Evolutionary conservation across 1,284 basidiomycete genomes (phyloP).

Genomic region (Pterula multifida): DNA sequence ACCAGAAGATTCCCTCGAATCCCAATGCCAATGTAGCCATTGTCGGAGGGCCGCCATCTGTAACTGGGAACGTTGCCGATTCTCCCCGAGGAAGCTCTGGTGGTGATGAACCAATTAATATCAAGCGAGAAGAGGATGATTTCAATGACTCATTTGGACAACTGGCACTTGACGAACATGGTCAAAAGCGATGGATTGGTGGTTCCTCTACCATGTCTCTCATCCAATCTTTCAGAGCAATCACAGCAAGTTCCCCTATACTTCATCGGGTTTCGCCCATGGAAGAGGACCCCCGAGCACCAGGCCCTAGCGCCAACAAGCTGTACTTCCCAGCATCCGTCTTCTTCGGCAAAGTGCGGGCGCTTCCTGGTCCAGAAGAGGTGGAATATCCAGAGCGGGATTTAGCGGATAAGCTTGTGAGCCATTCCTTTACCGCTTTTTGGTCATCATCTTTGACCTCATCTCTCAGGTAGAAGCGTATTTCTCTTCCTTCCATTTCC

Average conservation of each 20-base stretch:
- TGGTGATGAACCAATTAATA: conserved; percentile 22
- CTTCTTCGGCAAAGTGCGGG: conserved; percentile 78
- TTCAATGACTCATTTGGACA: conserved; percentile 76
- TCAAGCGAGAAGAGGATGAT: conserved; percentile 57
- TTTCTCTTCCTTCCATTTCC: conserved; percentile 74
- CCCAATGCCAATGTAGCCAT: conserved; percentile 24
- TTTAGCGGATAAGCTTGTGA: conserved; percentile 70
- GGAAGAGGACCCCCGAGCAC: conserved; percentile 68
- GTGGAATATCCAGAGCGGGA: conserved; percentile 79
- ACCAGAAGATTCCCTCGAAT: conserved; percentile 23
- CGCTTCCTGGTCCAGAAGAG: conserved; percentile 74
- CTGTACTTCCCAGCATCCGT: conserved; percentile 82
- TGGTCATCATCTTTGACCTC: no score
- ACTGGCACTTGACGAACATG: conserved; percentile 78
- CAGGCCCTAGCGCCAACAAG: conserved; percentile 67
- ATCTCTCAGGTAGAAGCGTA: conserved; percentile 63
- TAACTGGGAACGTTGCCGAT: conserved; percentile 14
- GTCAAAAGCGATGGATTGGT: conserved; percentile 86
- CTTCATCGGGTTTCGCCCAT: conserved; percentile 60
- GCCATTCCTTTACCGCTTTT: conserved; percentile 16
- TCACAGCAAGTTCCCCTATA: conserved; percentile 55
- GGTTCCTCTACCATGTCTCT: conserved; percentile 85
- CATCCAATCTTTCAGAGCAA: conserved; percentile 74
- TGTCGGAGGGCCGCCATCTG: conserved; percentile 16
- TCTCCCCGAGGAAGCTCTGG: conserved; percentile 20